Conservation (phyloP, 176 grass and related monocot species). For the Oryza punctata region DNA sequence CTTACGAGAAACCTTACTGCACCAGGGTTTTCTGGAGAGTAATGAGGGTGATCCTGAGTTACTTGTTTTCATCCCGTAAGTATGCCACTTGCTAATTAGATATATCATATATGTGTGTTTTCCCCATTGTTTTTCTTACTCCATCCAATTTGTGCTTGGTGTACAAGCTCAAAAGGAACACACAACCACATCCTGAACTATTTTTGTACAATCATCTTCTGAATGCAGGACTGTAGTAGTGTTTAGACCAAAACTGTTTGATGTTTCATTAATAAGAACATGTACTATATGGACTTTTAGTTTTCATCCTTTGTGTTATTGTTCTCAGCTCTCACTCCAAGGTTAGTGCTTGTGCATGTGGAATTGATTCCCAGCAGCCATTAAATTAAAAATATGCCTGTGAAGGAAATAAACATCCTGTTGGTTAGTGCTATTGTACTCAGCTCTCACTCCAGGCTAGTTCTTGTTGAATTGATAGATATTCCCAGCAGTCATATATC, state of each 20-base stretch:
- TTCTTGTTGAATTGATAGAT: not conserved
- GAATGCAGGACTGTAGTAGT: not conserved
- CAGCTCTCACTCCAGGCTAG: not conserved
- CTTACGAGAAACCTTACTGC: conserved; percentile 47
- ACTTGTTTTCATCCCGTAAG: conserved; percentile 98
- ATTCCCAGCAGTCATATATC: not conserved
- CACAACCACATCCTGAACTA: not conserved
- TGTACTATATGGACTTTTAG: not conserved
- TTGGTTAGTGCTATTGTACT: not conserved
- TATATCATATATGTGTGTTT: not conserved
- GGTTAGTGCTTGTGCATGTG: conserved; percentile 8
- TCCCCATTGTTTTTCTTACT: not conserved
- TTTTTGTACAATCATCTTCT: not conserved
- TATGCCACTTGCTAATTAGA: conserved; percentile 41
- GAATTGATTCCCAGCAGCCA: not conserved
- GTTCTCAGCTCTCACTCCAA: conserved; percentile 9
- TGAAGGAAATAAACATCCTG: not conserved
- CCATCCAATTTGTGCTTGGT: conserved; percentile 19
- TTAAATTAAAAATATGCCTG: conserved; percentile 1
- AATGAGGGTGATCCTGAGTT: conserved; percentile 96
- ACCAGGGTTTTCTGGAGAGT: conserved; percentile 91
- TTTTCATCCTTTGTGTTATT: not conserved
- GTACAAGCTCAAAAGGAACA: not conserved
- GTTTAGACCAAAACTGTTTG: not conserved
- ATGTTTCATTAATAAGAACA: not conserved